Conservation (phyloP, 352 stramenopile species). For the Phytophthora melonis region DNA sequence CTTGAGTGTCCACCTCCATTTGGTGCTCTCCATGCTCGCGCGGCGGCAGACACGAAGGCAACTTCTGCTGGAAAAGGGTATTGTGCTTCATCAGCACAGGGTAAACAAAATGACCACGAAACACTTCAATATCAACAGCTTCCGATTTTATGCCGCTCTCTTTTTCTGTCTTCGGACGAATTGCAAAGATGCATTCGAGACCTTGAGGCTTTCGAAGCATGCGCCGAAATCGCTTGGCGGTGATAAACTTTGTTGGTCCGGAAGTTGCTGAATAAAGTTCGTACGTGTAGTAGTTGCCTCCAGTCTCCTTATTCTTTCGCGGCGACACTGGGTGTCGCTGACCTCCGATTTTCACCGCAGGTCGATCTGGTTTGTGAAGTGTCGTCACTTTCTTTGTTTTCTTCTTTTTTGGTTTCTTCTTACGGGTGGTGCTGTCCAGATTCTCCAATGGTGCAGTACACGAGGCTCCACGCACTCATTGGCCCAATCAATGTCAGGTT, state of each 20-base stretch:
- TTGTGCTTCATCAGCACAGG: constrained; percentile 5
- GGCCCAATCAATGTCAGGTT: constrained; percentile 30
- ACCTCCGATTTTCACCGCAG: neutral
- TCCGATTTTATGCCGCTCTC: neutral
- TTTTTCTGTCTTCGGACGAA: neutral
- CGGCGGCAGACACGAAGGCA: constrained; percentile 3
- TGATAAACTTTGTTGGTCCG: neutral
- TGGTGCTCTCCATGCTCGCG: constrained; percentile 4
- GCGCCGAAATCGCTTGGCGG: neutral
- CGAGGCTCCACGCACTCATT: neutral
- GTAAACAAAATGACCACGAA: neutral
- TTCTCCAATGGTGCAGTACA: too few species aligned
- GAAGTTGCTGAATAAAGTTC: neutral
- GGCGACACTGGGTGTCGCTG: neutral
- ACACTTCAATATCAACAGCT: neutral
- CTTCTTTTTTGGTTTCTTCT: neutral
- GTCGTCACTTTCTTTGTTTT: neutral
- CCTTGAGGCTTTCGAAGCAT: neutral
- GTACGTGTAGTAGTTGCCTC: neutral
- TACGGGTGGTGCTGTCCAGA: neutral
- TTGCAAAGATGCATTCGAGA: neutral
- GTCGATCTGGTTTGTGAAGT: neutral
- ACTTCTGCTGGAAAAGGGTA: constrained; percentile 7
- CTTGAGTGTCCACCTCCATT: constrained; percentile 8
- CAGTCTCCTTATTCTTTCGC: neutral